Base-by-base conservation (phyloP, 2,329 filamentous ascomycete species). In the Penicillium sp. region DNA sequence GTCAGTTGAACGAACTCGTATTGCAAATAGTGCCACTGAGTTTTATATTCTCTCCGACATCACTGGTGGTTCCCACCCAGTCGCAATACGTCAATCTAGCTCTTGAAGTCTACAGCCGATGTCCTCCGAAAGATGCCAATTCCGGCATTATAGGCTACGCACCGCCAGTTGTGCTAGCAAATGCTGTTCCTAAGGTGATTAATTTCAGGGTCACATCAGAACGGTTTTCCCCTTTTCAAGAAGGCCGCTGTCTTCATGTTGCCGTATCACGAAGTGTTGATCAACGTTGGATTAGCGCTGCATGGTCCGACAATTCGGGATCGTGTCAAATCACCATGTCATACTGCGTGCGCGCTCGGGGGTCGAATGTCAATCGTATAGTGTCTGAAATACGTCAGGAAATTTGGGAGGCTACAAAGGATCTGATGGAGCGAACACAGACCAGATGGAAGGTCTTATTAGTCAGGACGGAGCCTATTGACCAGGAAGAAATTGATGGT, bases 281-380 rank as follows among this genome's bases (percentile, higher is more conserved):
- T 61, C 75, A 79, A 26, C 72, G 77, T 20, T 87, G 84, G 84
- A 63, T 85, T 23, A 81, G 78, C 6, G 82, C 79, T 3, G 79
- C 80, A 1, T 86, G 83, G 83, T 81, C 79, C 1, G 82, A 86
- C 67, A 80, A 75, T 58, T 77, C 73, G 24, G 83, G 83, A 8
- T 76, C 74, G 40, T 76, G 82, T 42, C 80, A 83, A 59, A 73
- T 77, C 20, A 79, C 71, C 1, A 76, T 79, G 58, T 79, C 82
- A 0, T 85, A 84, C 62, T 81, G 80, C 59, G 66, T 84, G 63
- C 66, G 76, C 63, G 64, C 74, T 70, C 61, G 71, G 65, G 59
- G 66, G 20, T 67, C 66, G 23, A 64, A 60, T 47, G 59, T 65
- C 14, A 58, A 62, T 24, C 66, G 74, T 50, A 58, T 64, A 12